A percentile compares a stretch with the other conserved stretches of the same genome.
phyloP scores from a whole-genome alignment of 2,329 filamentous ascomycete species.

The Aureobasidium sp. region DNA sequence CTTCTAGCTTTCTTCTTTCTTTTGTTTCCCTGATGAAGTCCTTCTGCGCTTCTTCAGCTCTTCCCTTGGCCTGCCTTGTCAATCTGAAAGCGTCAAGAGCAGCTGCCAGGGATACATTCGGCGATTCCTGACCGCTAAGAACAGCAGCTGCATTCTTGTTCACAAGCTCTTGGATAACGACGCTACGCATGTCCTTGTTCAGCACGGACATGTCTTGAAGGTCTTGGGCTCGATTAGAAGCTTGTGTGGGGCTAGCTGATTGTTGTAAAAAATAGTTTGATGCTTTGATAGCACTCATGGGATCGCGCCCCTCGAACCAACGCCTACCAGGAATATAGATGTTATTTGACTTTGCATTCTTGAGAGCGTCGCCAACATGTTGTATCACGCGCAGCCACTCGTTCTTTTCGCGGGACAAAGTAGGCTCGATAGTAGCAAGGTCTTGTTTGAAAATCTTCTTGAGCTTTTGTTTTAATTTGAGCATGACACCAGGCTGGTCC shows the following conservation, averaged over 20 bases:
- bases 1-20: conserved; percentile 3
- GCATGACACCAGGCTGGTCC: not conserved
- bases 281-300: not conserved
- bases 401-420: not conserved
- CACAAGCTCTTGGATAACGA: not conserved
- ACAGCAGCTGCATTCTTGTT: not conserved
- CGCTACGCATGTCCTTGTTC: not conserved
- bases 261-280: not conserved
- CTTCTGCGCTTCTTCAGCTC: not conserved
- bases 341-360: not conserved
- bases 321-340: not conserved
- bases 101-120: not conserved
- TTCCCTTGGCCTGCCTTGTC: not conserved
- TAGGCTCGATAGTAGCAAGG: not conserved
- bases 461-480: not conserved
- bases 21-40: not conserved
- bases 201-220: not conserved
- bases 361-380: not conserved
- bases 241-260: not conserved
- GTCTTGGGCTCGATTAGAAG: not conserved
- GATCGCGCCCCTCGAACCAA: not conserved
- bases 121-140: not conserved
- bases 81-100: not conserved
- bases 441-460: conserved; percentile 3
- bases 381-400: not conserved